Conservation (phyloP, 1,284 basidiomycete genomes). For the Amylostereum areolatum region DNA sequence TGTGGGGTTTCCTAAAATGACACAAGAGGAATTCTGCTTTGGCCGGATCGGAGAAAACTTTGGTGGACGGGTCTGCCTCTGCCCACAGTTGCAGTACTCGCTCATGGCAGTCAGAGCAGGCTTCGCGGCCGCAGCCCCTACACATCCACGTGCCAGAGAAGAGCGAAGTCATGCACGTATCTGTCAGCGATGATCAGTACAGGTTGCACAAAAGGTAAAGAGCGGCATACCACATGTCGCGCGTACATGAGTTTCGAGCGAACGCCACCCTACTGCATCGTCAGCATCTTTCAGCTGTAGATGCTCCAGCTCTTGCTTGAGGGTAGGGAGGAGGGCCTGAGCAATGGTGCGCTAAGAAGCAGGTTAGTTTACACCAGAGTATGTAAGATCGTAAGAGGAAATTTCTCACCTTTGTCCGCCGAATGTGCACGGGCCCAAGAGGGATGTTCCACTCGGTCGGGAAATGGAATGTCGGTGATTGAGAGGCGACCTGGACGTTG, state of each 20-base stretch:
- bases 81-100: conserved; percentile 59
- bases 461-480: conserved; percentile 53
- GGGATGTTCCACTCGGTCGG: conserved; percentile 58
- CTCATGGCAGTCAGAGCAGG: conserved; percentile 76
- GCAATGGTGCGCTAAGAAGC: conserved; percentile 56
- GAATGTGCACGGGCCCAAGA: conserved; percentile 41
- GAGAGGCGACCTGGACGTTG: conserved; percentile 48
- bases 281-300: conserved; percentile 31
- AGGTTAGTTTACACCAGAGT: not conserved
- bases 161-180: conserved; percentile 87
- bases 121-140: conserved; percentile 78
- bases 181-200: conserved; percentile 31
- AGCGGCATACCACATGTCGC: conserved; percentile 69
- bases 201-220: conserved; percentile 5
- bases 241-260: conserved; percentile 69
- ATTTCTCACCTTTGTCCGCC: conserved; percentile 48
- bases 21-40: conserved; percentile 42
- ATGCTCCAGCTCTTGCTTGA: conserved; percentile 66
- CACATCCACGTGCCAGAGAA: conserved; percentile 89
- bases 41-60: not conserved
- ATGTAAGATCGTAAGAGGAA: not conserved
- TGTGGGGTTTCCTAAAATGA: conserved; percentile 59
- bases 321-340: conserved; percentile 56
- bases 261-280: conserved; percentile 62
- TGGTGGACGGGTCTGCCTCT: conserved; percentile 61